These are phyloP conservation scores for Botryotinia globosa DNA, from an alignment of 2,329 filamentous ascomycete genomes.

Conservation along the genomic window DNA sequence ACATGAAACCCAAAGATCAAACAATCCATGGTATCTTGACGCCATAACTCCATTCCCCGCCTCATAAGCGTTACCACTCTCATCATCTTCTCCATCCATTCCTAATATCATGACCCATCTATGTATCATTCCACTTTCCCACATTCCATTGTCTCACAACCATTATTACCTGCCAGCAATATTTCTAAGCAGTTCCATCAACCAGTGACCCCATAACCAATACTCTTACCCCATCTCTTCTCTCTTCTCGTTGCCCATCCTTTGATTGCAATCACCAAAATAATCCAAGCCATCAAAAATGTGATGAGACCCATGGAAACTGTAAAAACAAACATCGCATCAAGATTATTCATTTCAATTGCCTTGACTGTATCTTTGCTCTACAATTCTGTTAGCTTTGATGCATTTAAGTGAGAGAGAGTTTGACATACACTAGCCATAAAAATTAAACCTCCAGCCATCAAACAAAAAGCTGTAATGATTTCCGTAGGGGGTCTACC, in stretches of 20 bases:
- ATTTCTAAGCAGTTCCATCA: not conserved
- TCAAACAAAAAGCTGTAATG: conserved; percentile 81
- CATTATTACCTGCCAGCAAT: not conserved
- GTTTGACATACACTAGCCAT: conserved; percentile 73
- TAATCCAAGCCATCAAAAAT: conserved; percentile 80
- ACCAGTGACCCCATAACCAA: not conserved
- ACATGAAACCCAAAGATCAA: not conserved
- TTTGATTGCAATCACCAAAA: conserved; percentile 77
- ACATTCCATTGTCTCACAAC: not conserved
- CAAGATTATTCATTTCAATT: conserved; percentile 74
- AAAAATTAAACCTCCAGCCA: conserved; percentile 84
- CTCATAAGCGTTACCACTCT: not conserved
- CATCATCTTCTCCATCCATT: not conserved
- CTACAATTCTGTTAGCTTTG: conserved; percentile 42
- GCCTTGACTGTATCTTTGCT: conserved; percentile 71
- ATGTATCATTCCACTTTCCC: not conserved
- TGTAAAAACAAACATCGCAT: conserved; percentile 93
- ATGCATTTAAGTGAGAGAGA: not conserved
- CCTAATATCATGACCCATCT: not conserved
- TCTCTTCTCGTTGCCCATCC: conserved; percentile 69
- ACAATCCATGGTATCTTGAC: conserved; percentile 20
- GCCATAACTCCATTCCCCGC: not conserved
- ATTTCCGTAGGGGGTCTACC: conserved; percentile 87
- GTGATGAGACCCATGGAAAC: conserved; percentile 80
- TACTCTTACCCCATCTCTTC: conserved; percentile 17